Base-by-base conservation (phyloP, 2,329 filamentous ascomycete species). In the Coleophoma eucalyptorum region DNA sequence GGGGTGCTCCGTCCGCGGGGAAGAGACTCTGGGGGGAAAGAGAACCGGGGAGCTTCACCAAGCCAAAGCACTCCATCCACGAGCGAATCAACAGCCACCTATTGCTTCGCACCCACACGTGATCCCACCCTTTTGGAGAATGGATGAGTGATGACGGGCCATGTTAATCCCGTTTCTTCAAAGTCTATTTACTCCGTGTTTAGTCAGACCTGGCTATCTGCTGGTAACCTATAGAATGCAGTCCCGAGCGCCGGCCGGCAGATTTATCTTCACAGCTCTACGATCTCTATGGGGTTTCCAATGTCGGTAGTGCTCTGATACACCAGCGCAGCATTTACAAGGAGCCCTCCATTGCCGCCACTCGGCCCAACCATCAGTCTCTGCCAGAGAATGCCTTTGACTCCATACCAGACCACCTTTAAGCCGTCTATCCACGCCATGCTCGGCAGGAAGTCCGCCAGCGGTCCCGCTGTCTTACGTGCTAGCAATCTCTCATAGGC, bases 331-430 rank as follows among this genome's bases (percentile, higher is more conserved):
- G 83, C 82, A 67, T 87, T 87, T 3, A 87, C 75, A 73, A 86
- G 72, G 57, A 75, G 68, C 56, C 69, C 80, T 55, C 70, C 72
- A 52, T 52, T 68, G 62, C 35, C 68, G 70, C 58, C 78, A 68
- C 1, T 77, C 75, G 54, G 79, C 73, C 81, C 81, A 32, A 66
- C 58, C 64, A 67, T 67, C 34, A 86, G 12, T 81, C 69, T 46
- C 72, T 72, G 55, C 81, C 82, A 86, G 3, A 84, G 52, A n/a
- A 86, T 65, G 3, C 77, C 79, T 34, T 73, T 68, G 1, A 80
- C 50, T 2, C 81, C 80, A 58, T 77, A 76, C 48, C 75, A 72
- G 5, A 79, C 40, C 11, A 84, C 73, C 42, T 71, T 69, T 2
- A 74, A 59, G 1, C 78, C 64, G 61, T 80, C 76, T 45, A 75